Base-by-base conservation (phyloP, 495 filamentous ascomycete species). In the Evernia prunastri region DNA sequence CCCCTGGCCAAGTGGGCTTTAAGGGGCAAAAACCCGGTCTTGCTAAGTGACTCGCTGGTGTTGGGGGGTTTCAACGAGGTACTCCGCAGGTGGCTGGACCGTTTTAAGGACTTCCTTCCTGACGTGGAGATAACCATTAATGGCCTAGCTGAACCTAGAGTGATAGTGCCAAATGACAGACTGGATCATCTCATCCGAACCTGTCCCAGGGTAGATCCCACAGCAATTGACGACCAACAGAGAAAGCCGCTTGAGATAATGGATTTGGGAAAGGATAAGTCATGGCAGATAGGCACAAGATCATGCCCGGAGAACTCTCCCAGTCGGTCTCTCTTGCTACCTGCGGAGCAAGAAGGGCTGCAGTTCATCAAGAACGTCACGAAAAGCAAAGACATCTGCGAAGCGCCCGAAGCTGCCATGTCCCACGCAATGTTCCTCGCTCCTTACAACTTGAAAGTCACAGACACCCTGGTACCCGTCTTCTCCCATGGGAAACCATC, bases 401-500 rank as follows among this genome's bases (percentile, higher is more conserved):
- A 31, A 29, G 33, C 56, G 23, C 51, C 62, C 13, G 51, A 58
- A 7, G 45, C 60, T 36, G 37, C 60, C 1, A 53, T 43, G 43
- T 53, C 60, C 51, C 56, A 64, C 39, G 47, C 53, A 35, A 64
- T 58, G 56, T 58, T 57, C 56, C 25, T 59, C 18, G 62, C 51
- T 35, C 62, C 56, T 40, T 64, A 40, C 56, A 64, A 59, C 18
- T 18, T 58, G 20, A 58, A 64, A 58, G 33, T 59, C 33, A 58
- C 62, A 10, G 37, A 64, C 36, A 64, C 56, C 4, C 62, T 58
- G 23, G 71, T 79, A 8, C 77, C 77, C 1, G 66, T 79, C 25
- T 70, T 80, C 17, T 77, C 77, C 3, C 69, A 69, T 15, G 77
- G 71, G 36, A 66, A 71, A 25, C 73, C 69, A 4, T 74, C 71